Percentiles rank a stretch among this genome's conserved stretches.
Conservation (phyloP, 208 protist species). For the Leishmania braziliensis region DNA sequence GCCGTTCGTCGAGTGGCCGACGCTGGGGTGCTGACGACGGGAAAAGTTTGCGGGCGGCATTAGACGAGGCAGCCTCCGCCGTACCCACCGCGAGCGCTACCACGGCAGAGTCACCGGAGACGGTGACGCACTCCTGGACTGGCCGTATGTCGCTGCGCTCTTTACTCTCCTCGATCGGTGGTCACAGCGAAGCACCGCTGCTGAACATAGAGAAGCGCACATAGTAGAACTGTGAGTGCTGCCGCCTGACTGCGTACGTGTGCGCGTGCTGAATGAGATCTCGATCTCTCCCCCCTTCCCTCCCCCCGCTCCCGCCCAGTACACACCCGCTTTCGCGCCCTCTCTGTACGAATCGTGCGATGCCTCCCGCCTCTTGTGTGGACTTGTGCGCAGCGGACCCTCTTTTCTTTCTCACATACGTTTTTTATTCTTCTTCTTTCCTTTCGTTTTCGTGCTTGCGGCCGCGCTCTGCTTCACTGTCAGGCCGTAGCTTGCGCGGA, state of each 20-base stretch:
- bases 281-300: background rate
- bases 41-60: slow-evolving; percentile 7
- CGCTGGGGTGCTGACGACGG: background rate
- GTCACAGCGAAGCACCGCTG: slow-evolving; percentile 18
- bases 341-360: background rate
- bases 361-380: background rate
- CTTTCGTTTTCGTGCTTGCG: background rate
- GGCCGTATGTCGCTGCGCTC: slow-evolving; percentile 45
- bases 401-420: background rate
- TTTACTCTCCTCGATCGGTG: slow-evolving; percentile 34
- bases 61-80: slow-evolving; percentile 16
- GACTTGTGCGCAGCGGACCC: background rate
- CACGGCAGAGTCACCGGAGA: slow-evolving; percentile 20
- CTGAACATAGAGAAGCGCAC: background rate
- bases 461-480: background rate
- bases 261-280: background rate
- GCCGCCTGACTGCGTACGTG: no score
- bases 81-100: background rate
- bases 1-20: background rate
- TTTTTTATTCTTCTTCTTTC: background rate
- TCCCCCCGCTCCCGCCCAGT: background rate
- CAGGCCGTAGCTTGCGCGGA: background rate
- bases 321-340: background rate
- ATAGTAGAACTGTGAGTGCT: background rate
- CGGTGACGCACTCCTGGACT: slow-evolving; percentile 42